Evolutionary conservation across 768 basidiomycete genomes (phyloP).

Genomic region (Boletus rubropictus): DNA sequence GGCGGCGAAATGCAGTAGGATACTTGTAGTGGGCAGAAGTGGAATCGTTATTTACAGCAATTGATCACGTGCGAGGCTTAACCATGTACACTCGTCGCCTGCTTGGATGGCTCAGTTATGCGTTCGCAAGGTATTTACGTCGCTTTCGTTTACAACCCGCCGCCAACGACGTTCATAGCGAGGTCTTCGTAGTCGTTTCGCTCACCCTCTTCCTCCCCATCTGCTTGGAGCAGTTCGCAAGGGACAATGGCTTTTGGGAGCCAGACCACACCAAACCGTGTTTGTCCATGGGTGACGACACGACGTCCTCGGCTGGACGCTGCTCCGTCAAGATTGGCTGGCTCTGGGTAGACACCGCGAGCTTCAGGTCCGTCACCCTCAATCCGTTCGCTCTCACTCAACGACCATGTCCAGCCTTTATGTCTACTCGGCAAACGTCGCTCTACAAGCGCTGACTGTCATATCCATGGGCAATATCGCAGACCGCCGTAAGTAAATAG

Average conservation of each 20-base stretch:
- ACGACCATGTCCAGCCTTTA: conserved; percentile 54
- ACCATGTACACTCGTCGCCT: conserved; percentile 33
- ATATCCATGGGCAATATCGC: conserved; percentile 92
- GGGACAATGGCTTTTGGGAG: conserved; percentile 77
- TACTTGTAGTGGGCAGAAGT: neutral
- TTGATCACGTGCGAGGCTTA: neutral
- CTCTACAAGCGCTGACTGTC: conserved; percentile 86
- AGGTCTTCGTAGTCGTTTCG: conserved; percentile 77
- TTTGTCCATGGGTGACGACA: conserved; percentile 13
- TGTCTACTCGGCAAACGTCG: conserved; percentile 81
- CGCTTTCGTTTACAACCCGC: neutral
- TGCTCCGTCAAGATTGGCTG: conserved; percentile 83
- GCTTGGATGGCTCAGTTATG: conserved; percentile 78
- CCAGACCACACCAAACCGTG: conserved; percentile 68
- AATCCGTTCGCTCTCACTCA: neutral
- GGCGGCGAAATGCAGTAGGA: conserved; percentile 4
- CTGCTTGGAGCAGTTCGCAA: conserved; percentile 80
- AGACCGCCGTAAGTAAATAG: conserved; percentile 66
- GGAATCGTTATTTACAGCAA: neutral
- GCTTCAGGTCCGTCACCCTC: conserved; percentile 63
- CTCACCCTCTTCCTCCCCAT: conserved; percentile 80
- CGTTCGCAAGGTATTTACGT: conserved; percentile 63
- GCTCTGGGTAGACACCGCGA: conserved; percentile 85
- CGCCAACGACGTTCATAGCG: conserved; percentile 36
- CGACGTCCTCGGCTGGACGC: conserved; percentile 35